These are phyloP conservation scores for Suillus placidus DNA, from an alignment of 768 basidiomycete genomes.

Conservation along the genomic window DNA sequence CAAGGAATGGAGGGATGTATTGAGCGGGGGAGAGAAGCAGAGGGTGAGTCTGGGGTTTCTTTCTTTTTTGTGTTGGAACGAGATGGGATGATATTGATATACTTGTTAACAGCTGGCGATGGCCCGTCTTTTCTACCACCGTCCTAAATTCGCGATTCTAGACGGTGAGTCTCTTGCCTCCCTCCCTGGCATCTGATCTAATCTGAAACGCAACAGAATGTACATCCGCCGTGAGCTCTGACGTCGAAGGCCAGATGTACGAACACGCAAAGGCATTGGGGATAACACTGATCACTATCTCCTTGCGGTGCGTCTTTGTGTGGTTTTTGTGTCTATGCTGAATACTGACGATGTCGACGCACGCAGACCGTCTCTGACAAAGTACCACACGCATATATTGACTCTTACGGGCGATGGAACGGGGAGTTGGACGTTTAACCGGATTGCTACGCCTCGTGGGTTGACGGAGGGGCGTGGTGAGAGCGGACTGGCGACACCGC, in stretches of 20 bases:
- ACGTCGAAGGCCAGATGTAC: conserved; percentile 96
- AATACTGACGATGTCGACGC: background rate
- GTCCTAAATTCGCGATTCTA: conserved; percentile 79
- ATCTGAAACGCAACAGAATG: conserved; percentile 59
- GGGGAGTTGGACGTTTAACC: conserved; percentile 70
- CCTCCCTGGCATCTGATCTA: conserved; percentile 50
- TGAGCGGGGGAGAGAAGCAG: conserved; percentile 97
- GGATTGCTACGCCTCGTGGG: conserved; percentile 43
- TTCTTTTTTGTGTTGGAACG: background rate
- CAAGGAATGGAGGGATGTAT: conserved; percentile 96
- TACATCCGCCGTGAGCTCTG: conserved; percentile 93
- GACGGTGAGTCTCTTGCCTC: conserved; percentile 40
- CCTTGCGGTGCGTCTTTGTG: conserved; percentile 59
- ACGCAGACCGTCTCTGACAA: conserved; percentile 75
- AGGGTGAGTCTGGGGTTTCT: conserved; percentile 48
- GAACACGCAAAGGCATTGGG: conserved; percentile 86
- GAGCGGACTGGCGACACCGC: background rate
- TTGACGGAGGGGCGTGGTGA: background rate
- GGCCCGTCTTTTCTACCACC: conserved; percentile 91
- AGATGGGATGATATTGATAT: background rate
- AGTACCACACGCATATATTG: conserved; percentile 87
- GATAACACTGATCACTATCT: conserved; percentile 93
- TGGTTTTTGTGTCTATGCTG: background rate
- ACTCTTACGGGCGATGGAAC: conserved; percentile 74
- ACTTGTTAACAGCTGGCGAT: conserved; percentile 68